These are phyloP conservation scores for Sanguinoderma infundibulare DNA, from an alignment of 1,284 basidiomycete genomes.

Conservation along the genomic window DNA sequence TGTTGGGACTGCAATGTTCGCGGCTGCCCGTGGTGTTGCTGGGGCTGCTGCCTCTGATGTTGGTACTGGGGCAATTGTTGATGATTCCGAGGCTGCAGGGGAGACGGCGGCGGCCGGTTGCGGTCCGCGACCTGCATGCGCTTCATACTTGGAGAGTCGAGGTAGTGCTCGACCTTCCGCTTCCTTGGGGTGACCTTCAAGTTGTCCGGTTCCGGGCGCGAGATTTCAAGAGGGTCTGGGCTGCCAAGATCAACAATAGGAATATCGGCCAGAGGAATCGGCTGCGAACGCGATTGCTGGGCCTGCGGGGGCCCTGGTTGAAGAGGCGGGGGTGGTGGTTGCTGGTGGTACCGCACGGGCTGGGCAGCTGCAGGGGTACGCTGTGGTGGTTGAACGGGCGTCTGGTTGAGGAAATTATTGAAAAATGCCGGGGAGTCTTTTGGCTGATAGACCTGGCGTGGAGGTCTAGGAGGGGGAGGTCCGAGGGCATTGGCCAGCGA, in stretches of 20 bases:
- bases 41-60: neutral
- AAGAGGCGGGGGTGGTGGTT: constrained; percentile 14
- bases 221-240: constrained; percentile 55
- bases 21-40: neutral
- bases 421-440: constrained; percentile 67
- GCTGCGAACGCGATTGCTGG: constrained; percentile 7
- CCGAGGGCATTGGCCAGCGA: constrained; percentile 76
- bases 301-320: constrained; percentile 19
- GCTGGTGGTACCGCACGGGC: neutral
- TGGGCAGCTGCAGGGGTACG: constrained; percentile 3
- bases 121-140: constrained; percentile 30
- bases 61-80: neutral
- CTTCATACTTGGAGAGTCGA: constrained; percentile 39
- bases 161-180: constrained; percentile 48
- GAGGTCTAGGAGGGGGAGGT: constrained; percentile 42
- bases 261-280: constrained; percentile 11
- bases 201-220: constrained; percentile 26
- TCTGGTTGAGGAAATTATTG: constrained; percentile 63
- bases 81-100: neutral
- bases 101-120: constrained; percentile 7
- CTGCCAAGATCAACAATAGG: constrained; percentile 32
- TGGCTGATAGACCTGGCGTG: constrained; percentile 44
- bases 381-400: constrained; percentile 39
- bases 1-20: constrained; percentile 5
- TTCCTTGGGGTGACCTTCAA: constrained; percentile 52